Evolutionary conservation across 2,329 filamentous ascomycete species (phyloP), one percentile per base, ranked within the genome.

Genomic region (Penicillium hesseltinei): DNA sequence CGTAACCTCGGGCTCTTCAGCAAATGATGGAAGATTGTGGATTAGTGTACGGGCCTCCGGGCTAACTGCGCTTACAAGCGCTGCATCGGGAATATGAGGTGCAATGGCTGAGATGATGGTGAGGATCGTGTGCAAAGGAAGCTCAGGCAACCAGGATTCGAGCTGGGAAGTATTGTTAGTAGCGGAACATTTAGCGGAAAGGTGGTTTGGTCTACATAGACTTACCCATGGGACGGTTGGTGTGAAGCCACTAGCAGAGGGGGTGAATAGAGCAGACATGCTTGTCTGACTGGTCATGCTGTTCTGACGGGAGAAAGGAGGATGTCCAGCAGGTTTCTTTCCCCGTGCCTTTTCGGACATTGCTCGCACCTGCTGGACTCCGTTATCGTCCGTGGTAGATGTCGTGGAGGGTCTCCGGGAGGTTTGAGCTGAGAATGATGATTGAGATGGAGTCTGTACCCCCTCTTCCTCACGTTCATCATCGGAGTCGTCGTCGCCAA

Each of bases 311-410:
- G 92, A 96, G 72, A 97, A 96, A 2, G 84, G 84, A n/a, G 85
- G 83, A 49, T 88, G 82, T 1, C 90, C 89, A 13, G 90, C 91
- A 29, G 93, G 94, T 86, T 96, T 91, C 75, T 99, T 99, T 8
- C 94, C 94, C 49, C 94, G 83, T 17, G 94, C 94, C 73, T 97
- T 99, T 75, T 97, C 94, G 21, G 93, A 97, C 90, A 97, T 96
- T 54, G 92, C 92, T 56, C 91, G 85, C 31, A 96, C 73, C 71
- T 97, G 92, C 21, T 87, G 82, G 15, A 91, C 92, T 10, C 96
- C 85, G 4, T 89, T 88, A 59, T 95, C 92, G 58, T 95, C 91
- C 0, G 84, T 77, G 0, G 84, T 85, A 0, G 83, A 84, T 29
- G 85, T 84, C 21, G 89, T 80, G 0, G 90, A 93, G 4, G 89